Conservation (phyloP, 129 eudicot genomes). For the Helianthus tuberosus region DNA sequence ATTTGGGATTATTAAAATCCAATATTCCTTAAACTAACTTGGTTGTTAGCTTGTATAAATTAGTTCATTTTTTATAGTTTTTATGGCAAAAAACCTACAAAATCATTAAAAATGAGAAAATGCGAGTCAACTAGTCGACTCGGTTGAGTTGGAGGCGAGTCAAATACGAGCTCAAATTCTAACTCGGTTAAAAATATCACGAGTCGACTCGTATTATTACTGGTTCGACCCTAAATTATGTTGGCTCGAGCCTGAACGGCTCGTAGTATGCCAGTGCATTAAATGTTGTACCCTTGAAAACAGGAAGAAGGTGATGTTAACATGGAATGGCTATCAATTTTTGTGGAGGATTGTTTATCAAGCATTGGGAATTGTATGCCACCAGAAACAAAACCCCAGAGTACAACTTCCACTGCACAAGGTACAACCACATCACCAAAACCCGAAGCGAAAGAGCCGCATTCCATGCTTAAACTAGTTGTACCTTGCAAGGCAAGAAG, state of each 20-base stretch:
- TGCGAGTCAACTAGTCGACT: background rate
- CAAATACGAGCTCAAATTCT: no score
- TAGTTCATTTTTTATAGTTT: background rate
- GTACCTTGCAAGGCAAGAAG: constrained; percentile 47
- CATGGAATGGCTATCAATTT: constrained; percentile 64
- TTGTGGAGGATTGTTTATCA: constrained; percentile 65
- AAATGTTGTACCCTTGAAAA: background rate
- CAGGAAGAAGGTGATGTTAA: constrained; percentile 55
- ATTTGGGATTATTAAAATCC: no score
- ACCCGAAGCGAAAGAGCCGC: background rate
- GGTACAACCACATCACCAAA: constrained; percentile 22
- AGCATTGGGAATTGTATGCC: constrained; percentile 47
- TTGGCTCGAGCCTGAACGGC: background rate
- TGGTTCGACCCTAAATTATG: background rate
- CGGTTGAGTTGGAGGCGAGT: no score
- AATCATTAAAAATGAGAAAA: background rate
- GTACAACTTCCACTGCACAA: constrained; percentile 20
- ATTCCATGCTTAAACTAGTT: constrained; percentile 26
- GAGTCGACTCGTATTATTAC: background rate
- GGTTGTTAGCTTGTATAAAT: background rate
- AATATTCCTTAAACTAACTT: no score
- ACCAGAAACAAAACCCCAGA: constrained; percentile 27
- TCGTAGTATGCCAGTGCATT: background rate
- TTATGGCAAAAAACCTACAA: background rate
- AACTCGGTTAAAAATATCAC: no score